Base-by-base conservation (phyloP, 306 rosid genomes). In the Lagenaria siceraria region DNA sequence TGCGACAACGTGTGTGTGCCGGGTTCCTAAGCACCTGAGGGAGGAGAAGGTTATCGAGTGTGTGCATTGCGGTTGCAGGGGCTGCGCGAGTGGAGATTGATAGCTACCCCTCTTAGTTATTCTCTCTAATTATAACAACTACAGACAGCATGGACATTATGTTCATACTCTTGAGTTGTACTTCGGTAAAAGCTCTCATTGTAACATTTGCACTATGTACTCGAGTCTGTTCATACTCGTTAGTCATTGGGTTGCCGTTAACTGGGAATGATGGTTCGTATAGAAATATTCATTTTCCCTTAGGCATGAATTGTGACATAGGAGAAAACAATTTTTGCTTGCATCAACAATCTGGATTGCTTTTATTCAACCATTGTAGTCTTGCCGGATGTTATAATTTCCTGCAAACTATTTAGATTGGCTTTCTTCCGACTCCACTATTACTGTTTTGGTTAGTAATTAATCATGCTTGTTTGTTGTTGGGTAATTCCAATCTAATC, bases 81-180 rank as follows among this genome's bases (percentile, higher is more conserved):
- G 98, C 8, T 93, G 98, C 74, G 98, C 98, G n/a, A 93, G 97
- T 10, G 97, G 97, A 64, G 98, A 89, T 53, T 93, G 85, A 90
- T 69, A 6, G 24, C 53, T 78, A 75, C 51, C 55, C 59, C 51
- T 62, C 60, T 33, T n/a, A 51, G 25, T 18, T 49, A 2, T 46
- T 18, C 48, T 52, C 62, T 73, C 48, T 73, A n/a, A 52, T 52
- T 21, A 52, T 42, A 36, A 12, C 35, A 19, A 69, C 75, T 21
- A 36, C 72, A 40, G 18, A 21, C 51, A n/a, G 31, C 31, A 7
- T 69, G 7, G 55, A 22, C 19, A 6, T 21, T 40, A 27, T 40
- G 48, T 8, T 69, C 15, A 18, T 64, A 64, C 71, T 1, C 71
- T 64, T 4, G 71, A 19, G 48, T 35, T 33, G 25, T 64, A 64